phyloP scores from a whole-genome alignment of 768 basidiomycete genomes.

The Boletus pseudopeckii region DNA sequence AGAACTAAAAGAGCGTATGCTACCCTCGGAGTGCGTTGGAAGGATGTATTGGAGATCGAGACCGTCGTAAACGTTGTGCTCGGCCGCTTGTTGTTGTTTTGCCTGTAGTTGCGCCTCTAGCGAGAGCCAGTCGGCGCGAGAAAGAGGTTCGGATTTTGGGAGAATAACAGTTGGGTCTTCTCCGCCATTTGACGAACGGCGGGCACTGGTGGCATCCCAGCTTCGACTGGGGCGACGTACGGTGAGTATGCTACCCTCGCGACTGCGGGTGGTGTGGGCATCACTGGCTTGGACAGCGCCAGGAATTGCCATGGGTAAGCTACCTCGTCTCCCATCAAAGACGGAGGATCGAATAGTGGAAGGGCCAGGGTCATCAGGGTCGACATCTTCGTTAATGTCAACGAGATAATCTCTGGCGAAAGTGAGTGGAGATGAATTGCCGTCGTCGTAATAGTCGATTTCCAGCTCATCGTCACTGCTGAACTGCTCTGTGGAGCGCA shows the following conservation, averaged over 20 bases:
- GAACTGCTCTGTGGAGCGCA: conserved; percentile 37
- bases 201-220: conserved; percentile 43
- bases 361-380: conserved; percentile 24
- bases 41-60: conserved; percentile 47
- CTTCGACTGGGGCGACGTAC: conserved; percentile 61
- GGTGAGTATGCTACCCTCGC: conserved; percentile 57
- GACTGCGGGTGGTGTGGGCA: conserved; percentile 37
- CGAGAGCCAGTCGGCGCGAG: conserved; percentile 50
- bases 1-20: conserved; percentile 31
- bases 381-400: conserved; percentile 32
- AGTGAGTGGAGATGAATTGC: conserved; percentile 36
- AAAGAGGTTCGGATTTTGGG: conserved; percentile 45
- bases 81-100: conserved; percentile 13
- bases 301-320: conserved; percentile 61
- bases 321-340: conserved; percentile 43
- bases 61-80: conserved; percentile 27
- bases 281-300: conserved; percentile 26
- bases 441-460: conserved; percentile 38
- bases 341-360: conserved; percentile 21
- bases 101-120: conserved; percentile 41
- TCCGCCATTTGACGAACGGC: conserved; percentile 17
- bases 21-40: conserved; percentile 31
- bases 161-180: conserved; percentile 30
- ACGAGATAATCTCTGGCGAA: conserved; percentile 41
- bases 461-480: conserved; percentile 49